Conservation (phyloP, 768 basidiomycete genomes). For the Mycena epipterygia region DNA sequence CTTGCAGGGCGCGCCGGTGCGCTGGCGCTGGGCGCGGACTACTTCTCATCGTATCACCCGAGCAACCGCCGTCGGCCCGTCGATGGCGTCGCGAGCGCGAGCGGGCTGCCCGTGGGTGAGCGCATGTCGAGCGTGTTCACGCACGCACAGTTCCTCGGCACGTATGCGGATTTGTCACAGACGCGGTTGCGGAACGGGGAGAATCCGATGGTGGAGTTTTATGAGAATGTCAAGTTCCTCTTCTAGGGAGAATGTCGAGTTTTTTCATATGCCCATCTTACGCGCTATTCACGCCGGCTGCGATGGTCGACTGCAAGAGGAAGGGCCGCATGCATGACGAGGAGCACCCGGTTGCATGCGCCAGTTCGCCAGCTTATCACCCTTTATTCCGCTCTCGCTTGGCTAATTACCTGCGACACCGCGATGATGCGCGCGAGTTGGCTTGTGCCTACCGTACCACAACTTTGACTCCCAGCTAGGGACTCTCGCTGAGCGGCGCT, state of each 20-base stretch:
- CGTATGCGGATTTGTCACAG: slow-evolving; percentile 80
- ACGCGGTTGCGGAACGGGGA: slow-evolving; percentile 86
- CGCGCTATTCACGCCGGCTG: too few species aligned
- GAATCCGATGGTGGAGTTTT: slow-evolving; percentile 91
- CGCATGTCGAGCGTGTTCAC: slow-evolving; percentile 87
- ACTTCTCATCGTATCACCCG: slow-evolving; percentile 79
- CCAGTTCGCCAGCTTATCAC: too few species aligned
- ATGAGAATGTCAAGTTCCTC: slow-evolving; percentile 94
- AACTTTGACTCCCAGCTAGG: too few species aligned
- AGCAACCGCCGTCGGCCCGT: slow-evolving; percentile 70
- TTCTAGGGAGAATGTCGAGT: slow-evolving; percentile 76
- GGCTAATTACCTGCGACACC: too few species aligned
- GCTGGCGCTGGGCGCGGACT: slow-evolving; percentile 68
- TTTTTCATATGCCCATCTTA: too few species aligned
- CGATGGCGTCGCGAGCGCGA: slow-evolving; percentile 81
- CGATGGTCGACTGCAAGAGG: too few species aligned
- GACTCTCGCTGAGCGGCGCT: too few species aligned
- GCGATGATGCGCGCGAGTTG: too few species aligned
- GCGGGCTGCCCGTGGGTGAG: slow-evolving; percentile 85
- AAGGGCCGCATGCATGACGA: too few species aligned
- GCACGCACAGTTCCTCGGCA: slow-evolving; percentile 90
- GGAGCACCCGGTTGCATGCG: too few species aligned
- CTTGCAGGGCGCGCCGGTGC: slow-evolving; percentile 63
- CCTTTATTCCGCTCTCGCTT: too few species aligned
- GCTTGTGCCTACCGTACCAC: too few species aligned